Percentiles rank a stretch among this genome's conserved stretches.
These are phyloP conservation scores for Closterium sp. DNA, from an alignment of 139 green algal species.

Conservation along the genomic window DNA sequence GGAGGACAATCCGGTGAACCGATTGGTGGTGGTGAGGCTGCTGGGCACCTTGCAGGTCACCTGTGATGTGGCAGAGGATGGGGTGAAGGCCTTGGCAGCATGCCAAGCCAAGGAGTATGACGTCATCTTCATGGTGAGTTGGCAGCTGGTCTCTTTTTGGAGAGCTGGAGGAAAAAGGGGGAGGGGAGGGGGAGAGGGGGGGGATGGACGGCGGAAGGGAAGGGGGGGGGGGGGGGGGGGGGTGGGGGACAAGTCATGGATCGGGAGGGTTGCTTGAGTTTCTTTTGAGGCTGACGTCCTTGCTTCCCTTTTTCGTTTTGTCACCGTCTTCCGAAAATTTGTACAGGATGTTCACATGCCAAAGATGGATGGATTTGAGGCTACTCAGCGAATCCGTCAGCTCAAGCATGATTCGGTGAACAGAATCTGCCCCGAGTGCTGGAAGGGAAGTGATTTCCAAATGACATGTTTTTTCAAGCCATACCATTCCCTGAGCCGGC, in stretches of 20 bases:
- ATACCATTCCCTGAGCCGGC: not conserved
- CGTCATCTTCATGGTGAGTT: slow-evolving; percentile 31
- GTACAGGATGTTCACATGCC: not conserved
- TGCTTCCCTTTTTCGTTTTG: too few relatives aligned
- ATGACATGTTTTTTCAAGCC: not conserved
- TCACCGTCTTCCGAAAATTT: not conserved
- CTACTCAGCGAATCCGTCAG: not conserved
- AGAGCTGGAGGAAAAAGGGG: not conserved
- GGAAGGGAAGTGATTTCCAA: not conserved
- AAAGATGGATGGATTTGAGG: not conserved
- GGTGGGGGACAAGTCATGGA: not conserved
- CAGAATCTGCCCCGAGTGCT: not conserved
- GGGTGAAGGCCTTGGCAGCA: slow-evolving; percentile 15
- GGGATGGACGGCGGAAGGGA: too few relatives aligned
- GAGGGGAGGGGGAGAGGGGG: too few relatives aligned
- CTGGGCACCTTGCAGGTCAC: slow-evolving; percentile 21
- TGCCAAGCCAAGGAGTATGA: slow-evolving; percentile 29
- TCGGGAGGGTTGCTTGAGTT: too few relatives aligned
- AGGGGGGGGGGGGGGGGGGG: too few relatives aligned
- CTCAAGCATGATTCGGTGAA: not conserved
- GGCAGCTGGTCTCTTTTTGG: not conserved
- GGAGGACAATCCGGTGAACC: slow-evolving; percentile 43
- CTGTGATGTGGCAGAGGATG: slow-evolving; percentile 35
- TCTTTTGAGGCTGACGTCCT: not conserved
- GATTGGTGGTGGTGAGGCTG: slow-evolving; percentile 25